A percentile compares a stretch with the other conserved stretches of the same genome.
Evolutionary conservation across 2,329 filamentous ascomycete species (phyloP).

Genomic region (Myriosclerotinia curreyana): DNA sequence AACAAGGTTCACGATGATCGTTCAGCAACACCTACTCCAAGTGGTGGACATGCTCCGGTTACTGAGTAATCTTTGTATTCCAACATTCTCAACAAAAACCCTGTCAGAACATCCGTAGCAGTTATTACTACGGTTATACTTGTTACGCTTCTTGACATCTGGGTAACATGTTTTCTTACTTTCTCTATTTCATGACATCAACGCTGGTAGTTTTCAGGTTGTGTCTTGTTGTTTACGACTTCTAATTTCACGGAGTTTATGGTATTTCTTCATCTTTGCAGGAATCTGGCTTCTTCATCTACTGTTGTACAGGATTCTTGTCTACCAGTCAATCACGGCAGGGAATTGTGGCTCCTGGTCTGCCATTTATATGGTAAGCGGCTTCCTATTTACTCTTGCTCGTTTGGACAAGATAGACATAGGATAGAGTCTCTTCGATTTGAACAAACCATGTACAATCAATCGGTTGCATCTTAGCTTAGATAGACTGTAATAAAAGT

Average conservation of each 20-base stretch:
- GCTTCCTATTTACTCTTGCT: constrained; percentile 25
- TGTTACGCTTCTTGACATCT: constrained; percentile 5
- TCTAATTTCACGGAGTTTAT: constrained; percentile 12
- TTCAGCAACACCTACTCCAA: constrained; percentile 33
- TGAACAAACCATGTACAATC: constrained; percentile 22
- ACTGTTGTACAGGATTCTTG: constrained; percentile 20
- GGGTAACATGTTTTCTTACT: constrained; percentile 1
- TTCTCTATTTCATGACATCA: constrained; percentile 6
- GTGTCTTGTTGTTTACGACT: constrained; percentile 14
- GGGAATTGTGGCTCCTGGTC: constrained; percentile 20
- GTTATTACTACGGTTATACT: constrained; percentile 3
- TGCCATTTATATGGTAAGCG: constrained; percentile 8
- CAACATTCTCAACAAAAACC: constrained; percentile 22
- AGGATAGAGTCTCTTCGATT: constrained; percentile 23
- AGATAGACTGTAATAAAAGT: constrained; percentile 15
- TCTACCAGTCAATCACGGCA: constrained; percentile 19
- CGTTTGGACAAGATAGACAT: constrained; percentile 26
- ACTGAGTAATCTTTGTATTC: constrained; percentile 24
- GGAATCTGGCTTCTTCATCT: constrained; percentile 21
- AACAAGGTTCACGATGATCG: constrained; percentile 28
- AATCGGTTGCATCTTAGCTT: constrained; percentile 22
- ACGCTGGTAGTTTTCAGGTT: constrained; percentile 4
- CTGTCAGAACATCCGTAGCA: not conserved
- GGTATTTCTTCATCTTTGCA: constrained; percentile 21
- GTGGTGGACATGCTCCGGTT: constrained; percentile 27